Conservation (phyloP, 169 alveolate genomes). For the Eimeria acervulina region DNA sequence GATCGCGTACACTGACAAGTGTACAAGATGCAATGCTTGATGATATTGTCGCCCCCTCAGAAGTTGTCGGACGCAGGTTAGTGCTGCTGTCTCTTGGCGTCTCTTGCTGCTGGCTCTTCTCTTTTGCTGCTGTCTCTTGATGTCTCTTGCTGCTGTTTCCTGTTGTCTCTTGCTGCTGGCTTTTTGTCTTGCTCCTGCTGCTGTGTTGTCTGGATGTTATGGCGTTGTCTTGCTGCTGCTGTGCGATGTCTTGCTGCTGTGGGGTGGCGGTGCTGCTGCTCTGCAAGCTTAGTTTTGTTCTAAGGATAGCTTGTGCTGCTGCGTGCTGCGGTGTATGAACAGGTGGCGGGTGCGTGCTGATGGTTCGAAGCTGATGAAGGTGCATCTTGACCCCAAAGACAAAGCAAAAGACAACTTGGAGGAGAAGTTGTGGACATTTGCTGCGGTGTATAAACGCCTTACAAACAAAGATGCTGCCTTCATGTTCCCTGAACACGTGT, state of each 20-base stretch:
- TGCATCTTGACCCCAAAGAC: constrained; percentile 97
- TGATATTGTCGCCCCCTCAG: constrained; percentile 97
- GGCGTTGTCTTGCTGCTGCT: not conserved
- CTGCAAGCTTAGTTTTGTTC: constrained; percentile 26
- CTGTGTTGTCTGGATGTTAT: not conserved
- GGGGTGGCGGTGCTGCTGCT: constrained; percentile 15
- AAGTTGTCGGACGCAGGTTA: constrained; percentile 94
- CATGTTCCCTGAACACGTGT: constrained; percentile 87
- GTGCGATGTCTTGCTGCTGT: too few species aligned
- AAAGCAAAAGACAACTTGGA: constrained; percentile 96
- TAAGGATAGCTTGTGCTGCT: not conserved
- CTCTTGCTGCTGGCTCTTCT: not conserved
- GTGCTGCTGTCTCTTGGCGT: not conserved
- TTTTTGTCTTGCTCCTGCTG: not conserved
- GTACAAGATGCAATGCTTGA: constrained; percentile 98
- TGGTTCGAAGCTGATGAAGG: constrained; percentile 96
- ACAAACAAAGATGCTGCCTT: constrained; percentile 97
- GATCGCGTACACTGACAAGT: constrained; percentile 96
- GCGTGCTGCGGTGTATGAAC: not conserved
- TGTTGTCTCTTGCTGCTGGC: not conserved
- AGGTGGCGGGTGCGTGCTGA: constrained; percentile 95
- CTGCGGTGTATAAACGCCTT: constrained; percentile 96
- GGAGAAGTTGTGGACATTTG: constrained; percentile 96
- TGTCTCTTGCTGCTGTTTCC: not conserved
- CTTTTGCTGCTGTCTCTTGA: not conserved